Evolutionary conservation across 192 early-diverging fungal species (phyloP), one percentile per base, ranked within the genome.

Genomic region (Coemansia sp.): DNA sequence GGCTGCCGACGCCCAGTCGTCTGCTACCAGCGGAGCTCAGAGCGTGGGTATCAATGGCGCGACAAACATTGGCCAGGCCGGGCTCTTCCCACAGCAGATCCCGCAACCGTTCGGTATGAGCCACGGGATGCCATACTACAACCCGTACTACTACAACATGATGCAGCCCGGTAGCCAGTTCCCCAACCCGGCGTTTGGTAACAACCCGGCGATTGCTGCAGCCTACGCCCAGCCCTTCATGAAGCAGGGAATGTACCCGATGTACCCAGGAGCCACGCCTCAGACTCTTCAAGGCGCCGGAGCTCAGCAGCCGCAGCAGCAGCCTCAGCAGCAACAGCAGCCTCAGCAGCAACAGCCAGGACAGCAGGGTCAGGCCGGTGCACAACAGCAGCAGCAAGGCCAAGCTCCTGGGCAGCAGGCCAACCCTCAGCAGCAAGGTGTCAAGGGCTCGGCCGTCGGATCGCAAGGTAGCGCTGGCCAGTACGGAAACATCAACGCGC

Each of bases 221-320:
- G 86, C 85, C 7, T 97, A 94, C 75, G 92, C 90, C n/a, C 93
- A 95, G 74, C 93, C 90, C 9, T 94, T 93, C 71, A 86, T 94
- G 76, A 94, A 93, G 84, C 95, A 97, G 86, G 87, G 82, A 39
- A 89, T 93, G 85, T 97, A 95, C 64, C 93, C 92, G 16, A 90
- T 91, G 88, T 94, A 95, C 71, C 79, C 74, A 6, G 69, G 68
- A 7, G 60, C 62, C 15, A 72, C 67, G 7, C 73, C 78, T 13
- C 75, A 75, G 53, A 66, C 65, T 18, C 61, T 74, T 18, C 75
- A 75, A 49, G 62, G 56, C 13, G 71, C 45, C 45, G 73, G 68
- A 37, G 73, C 74, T 38, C 78, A 81, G 59, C 68, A 67, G 16
- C 73, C 68, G 30, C 85, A 68, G 41, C 74, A 76, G 22, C 69